Base-by-base conservation (phyloP, 495 filamentous ascomycete genomes). In the Elasticomyces elasticus region DNA sequence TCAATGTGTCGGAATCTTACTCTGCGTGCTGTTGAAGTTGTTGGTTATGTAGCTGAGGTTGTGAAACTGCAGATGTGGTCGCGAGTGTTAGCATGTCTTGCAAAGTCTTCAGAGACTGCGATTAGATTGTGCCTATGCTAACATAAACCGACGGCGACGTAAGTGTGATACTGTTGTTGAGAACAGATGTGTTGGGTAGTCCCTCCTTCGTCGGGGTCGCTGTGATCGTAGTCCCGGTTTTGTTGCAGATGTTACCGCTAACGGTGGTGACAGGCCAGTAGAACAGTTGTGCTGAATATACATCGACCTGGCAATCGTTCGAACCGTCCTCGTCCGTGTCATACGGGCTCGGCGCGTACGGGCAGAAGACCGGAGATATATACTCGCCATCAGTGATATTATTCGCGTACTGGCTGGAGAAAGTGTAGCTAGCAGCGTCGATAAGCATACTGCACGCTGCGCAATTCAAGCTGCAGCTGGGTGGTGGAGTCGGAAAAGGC, bases 121-220 rank as follows among this genome's bases (percentile, higher is more conserved):
- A n/a, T n/a, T 15, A 46, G 25, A 20, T 46, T 23, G 25, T 46
- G 25, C n/a, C n/a, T 5, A 46, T 22, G 43, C 43, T 46, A 2
- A 46, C 43, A 20, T 46, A 46, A 10, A 46, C 43, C 4, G 43
- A 22, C 2, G 43, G 43, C 22, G 43, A 46, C 43, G 43, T 46
- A 22, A 46, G 43, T 4, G 35, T 40, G 20, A 46, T 20, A 13
- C 17, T 46, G 5, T 28, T 22, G 25, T 20, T 46, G 25, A 46
- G 43, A 20, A 25, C 25, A 22, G 15, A 46, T 5, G 43, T 46
- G 17, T 46, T 46, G 25, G 43, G 43, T n/a, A n/a, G n/a, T 25
- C 43, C 43, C 17, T 46, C 43, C 25, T 22, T 22, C 15, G 43
- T 46, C 5, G 43, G 43, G 2, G 43, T 46, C 3, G 43, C 3